Evolutionary conservation across 140 eudicot genomes (phyloP), one percentile per base, ranked within the genome.

Genomic region (Stevia rebaudiana): DNA sequence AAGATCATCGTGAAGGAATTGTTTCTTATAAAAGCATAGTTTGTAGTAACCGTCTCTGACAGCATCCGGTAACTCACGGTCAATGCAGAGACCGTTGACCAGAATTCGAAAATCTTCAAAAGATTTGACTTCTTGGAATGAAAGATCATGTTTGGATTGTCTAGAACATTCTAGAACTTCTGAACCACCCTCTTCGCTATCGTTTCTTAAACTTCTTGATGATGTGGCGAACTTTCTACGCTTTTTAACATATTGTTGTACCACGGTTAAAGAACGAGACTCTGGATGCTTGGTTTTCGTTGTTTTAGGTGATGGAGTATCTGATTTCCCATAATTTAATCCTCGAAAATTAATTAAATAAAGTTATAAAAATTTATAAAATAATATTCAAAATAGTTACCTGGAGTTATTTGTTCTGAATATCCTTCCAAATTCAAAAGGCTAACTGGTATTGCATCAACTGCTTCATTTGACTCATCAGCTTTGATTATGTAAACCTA

Each of bases 401-500:
- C 70, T 65, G 59, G 18, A 65, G 19, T 30, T 11, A 7, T 19
- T n/a, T 70, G 68, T 44, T n/a, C 17, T 11, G 47, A 56, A 46
- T 3, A 62, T 0, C 53, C 61, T 68, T 67, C 72, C n/a, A 68
- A 55, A 24, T 61, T 68, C 21, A 73, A 0, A 68, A 62, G 75
- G 61, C 58, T 23, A 54, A n/a, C n/a, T n/a, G n/a, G n/a, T n/a
- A 67, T 68, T 46, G 71, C 78, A 44, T 65, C 79, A 47, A 68
- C 76, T 15, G 5, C 62, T 63, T 63, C 15, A 23, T 59, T 71
- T 16, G 63, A 39, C 56, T 49, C 52, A 69, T 74, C 70, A 36
- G 58, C 80, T 43, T 70, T 74, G 2, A 74, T 56, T 62, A 74
- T 65, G 55, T 79, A 79, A 30, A 79, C 83, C 80, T 79, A 36